phyloP scores from a whole-genome alignment of 192 early-diverging fungal genomes.

The Ambispora gerdemannii region DNA sequence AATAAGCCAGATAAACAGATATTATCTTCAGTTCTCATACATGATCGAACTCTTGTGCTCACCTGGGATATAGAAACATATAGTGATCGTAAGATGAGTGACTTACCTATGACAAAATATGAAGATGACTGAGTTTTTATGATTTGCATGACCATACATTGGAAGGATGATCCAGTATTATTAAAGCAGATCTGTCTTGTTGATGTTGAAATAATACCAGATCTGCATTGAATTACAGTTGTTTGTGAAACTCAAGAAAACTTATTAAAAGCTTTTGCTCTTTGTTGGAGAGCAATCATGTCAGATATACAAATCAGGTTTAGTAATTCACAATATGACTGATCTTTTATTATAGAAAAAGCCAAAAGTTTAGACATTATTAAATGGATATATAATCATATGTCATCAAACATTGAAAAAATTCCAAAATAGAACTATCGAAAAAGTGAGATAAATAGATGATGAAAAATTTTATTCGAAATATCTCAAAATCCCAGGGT shows the following conservation, averaged over 20 bases:
- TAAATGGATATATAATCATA: constrained; percentile 5
- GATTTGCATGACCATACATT: constrained; percentile 11
- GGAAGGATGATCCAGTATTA: background rate
- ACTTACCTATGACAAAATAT: background rate
- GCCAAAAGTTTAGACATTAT: background rate
- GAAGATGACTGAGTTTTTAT: background rate
- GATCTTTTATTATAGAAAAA: constrained; percentile 11
- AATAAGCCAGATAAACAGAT: background rate
- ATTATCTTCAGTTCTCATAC: background rate
- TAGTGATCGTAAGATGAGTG: background rate
- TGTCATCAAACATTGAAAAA: background rate
- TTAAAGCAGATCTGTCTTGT: too few species aligned
- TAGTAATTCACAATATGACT: constrained; percentile 12
- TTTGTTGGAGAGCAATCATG: constrained; percentile 10
- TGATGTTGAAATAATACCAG: background rate
- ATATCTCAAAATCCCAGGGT: constrained; percentile 14
- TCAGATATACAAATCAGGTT: constrained; percentile 4
- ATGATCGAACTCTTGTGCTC: too few species aligned
- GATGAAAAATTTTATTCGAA: constrained; percentile 7
- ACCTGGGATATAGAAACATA: too few species aligned
- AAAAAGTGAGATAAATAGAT: constrained; percentile 1
- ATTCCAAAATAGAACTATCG: background rate
- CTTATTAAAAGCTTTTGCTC: constrained; percentile 16
- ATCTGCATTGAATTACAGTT: constrained; percentile 10
- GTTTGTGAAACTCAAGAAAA: constrained; percentile 7